Base-by-base conservation (phyloP, 2,329 filamentous ascomycete species). In the Coniochaeta ligniaria region DNA sequence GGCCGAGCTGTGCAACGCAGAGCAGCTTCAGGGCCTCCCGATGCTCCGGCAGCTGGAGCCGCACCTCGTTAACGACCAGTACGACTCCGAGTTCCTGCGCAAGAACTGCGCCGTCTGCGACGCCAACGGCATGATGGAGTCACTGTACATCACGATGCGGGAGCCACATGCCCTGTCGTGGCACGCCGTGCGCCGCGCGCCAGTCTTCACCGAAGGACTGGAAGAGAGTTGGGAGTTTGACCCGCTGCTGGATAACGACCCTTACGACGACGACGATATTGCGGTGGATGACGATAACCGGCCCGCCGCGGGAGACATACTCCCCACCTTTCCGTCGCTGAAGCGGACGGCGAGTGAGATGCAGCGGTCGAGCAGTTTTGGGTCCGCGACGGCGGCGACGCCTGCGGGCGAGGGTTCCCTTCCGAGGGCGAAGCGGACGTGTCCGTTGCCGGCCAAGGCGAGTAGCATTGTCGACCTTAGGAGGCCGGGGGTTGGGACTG, bases 141-240 rank as follows among this genome's bases (percentile, higher is more conserved):
- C 83, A 22, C 70, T 86, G 16, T 86, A 86, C 65, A 83, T 86
- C 60, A 81, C 83, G 60, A 82, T 84, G 80, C 73, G 75, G 12
- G 56, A 58, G 14, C 67, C 75, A 6, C 78, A 82, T 60, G 80
- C 77, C 7, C 73, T 86, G n/a, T 82, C 81, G 2, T 86, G 83
- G 83, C 75, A 80, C 61, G 78, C 76, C 36, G 71, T 86, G 33
- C 75, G 75, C 59, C 72, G 76, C 36, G 75, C 80, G 4, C 77
- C 79, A 0, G 73, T 79, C 2, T 81, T 78, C 63, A 71, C 82
- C 7, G 74, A 80, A 14, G 82, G 82, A 1, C 74, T 86, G 0
- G 83, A 86, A 64, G 75, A 75, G 3, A 78, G 80, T 63, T 86
- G 83, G 83, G 74, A 71, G 0, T 77, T 78, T 60, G 83, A 86